Evolutionary conservation across 1,284 basidiomycete genomes (phyloP).

Genomic region (Marasmius tenuissimus): DNA sequence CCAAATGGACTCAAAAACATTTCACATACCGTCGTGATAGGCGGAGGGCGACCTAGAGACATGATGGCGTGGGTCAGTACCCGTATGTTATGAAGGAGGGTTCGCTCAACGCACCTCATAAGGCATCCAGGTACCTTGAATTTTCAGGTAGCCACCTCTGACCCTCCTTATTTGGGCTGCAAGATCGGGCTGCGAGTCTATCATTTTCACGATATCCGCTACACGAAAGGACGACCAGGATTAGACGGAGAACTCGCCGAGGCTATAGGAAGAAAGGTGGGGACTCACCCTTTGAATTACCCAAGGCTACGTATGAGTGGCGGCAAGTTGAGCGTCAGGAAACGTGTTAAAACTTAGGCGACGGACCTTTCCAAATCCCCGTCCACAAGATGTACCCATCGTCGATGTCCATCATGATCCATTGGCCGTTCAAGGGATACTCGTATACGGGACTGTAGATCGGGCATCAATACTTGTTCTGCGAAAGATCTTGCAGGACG

Average conservation of each 20-base stretch:
- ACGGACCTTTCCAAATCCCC: constrained; percentile 83
- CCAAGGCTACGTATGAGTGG: constrained; percentile 53
- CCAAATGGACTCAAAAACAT: constrained; percentile 11
- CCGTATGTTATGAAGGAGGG: constrained; percentile 2
- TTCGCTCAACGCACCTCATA: constrained; percentile 61
- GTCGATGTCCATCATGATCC: constrained; percentile 93
- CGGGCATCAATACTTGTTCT: neutral
- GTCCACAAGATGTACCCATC: constrained; percentile 87
- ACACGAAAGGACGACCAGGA: constrained; percentile 1
- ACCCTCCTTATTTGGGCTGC: constrained; percentile 78
- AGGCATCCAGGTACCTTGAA: constrained; percentile 89
- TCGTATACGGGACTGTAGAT: constrained; percentile 74
- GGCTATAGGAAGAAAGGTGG: neutral
- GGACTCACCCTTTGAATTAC: constrained; percentile 75
- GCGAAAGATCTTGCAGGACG: constrained; percentile 12
- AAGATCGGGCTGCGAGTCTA: constrained; percentile 84
- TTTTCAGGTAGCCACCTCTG: constrained; percentile 84
- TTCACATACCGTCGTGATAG: constrained; percentile 68
- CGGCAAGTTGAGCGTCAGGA: constrained; percentile 2
- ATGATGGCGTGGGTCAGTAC: constrained; percentile 4
- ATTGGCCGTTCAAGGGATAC: constrained; percentile 83
- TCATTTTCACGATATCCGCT: constrained; percentile 89
- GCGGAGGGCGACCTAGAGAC: constrained; percentile 64
- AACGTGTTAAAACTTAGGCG: neutral
- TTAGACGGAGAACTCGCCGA: neutral